Evolutionary conservation across 1,139 yeast species (phyloP).

Genomic region (Pichia sorboxylosa): DNA sequence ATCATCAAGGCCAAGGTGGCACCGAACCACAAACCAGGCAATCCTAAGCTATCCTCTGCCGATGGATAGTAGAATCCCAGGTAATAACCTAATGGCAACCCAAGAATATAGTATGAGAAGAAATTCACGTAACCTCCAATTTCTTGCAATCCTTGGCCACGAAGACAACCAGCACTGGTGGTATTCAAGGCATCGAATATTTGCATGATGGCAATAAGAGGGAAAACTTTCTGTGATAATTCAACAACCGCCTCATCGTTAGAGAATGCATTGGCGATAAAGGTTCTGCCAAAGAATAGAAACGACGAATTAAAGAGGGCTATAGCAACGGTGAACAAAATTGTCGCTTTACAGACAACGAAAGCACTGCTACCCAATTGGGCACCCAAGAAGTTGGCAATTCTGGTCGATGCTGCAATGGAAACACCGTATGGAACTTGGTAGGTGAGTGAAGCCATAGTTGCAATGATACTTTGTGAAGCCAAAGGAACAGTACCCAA

Average conservation of each 20-base stretch:
- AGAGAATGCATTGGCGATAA: slow-evolving; percentile 22
- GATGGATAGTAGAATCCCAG: slow-evolving; percentile 35
- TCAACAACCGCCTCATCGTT: slow-evolving; percentile 29
- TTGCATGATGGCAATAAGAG: slow-evolving; percentile 45
- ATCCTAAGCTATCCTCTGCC: slow-evolving; percentile 18
- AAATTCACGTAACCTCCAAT: slow-evolving; percentile 48
- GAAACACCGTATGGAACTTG: slow-evolving; percentile 52
- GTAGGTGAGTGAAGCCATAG: slow-evolving; percentile 36
- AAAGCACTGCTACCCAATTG: slow-evolving; percentile 37
- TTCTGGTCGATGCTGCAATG: slow-evolving; percentile 47
- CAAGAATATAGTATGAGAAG: slow-evolving; percentile 40
- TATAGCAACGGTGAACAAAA: slow-evolving; percentile 32
- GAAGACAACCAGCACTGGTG: slow-evolving; percentile 46
- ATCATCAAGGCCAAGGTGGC: slow-evolving; percentile 38
- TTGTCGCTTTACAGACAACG: slow-evolving; percentile 34
- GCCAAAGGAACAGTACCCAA: slow-evolving; percentile 45
- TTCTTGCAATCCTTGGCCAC: slow-evolving; percentile 51
- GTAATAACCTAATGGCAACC: slow-evolving; percentile 38
- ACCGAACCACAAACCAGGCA: slow-evolving; percentile 47
- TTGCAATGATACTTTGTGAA: slow-evolving; percentile 46
- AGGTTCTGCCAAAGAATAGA: slow-evolving; percentile 29
- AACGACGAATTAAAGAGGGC: slow-evolving; percentile 32
- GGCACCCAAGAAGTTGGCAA: slow-evolving; percentile 50
- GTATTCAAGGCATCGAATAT: slow-evolving; percentile 48
- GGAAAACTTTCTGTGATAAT: slow-evolving; percentile 34